Evolutionary conservation across 2,329 filamentous ascomycete genomes (phyloP).

Genomic region (Penicillium digitatum): DNA sequence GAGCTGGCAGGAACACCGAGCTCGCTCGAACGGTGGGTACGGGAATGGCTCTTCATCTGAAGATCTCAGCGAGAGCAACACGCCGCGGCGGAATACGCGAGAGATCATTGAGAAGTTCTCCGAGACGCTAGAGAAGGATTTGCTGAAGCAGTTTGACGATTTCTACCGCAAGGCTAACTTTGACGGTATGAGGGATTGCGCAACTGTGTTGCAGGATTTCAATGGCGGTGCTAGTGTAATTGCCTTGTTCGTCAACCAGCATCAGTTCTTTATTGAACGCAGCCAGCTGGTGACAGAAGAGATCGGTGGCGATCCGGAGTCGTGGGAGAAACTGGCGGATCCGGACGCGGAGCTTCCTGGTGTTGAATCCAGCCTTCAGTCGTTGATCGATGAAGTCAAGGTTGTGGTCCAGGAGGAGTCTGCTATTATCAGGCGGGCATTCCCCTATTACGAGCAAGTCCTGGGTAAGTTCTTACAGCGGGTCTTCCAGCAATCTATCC

Average conservation of each 20-base stretch:
- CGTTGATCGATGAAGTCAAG: conserved; percentile 87
- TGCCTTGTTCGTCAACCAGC: conserved; percentile 94
- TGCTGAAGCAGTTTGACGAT: conserved; percentile 94
- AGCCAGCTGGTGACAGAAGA: conserved; percentile 89
- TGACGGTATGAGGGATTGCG: conserved; percentile 96
- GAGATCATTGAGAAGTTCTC: conserved; percentile 96
- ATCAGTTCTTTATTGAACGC: conserved; percentile 97
- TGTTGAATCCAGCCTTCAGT: conserved; percentile 87
- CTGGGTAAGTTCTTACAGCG: conserved; percentile 88
- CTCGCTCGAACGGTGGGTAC: conserved; percentile 51
- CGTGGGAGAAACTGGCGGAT: conserved; percentile 89
- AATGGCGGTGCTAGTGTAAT: conserved; percentile 94
- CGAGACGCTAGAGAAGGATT: conserved; percentile 89
- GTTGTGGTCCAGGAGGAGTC: conserved; percentile 97
- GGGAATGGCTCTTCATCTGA: conserved; percentile 24
- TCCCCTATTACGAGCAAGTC: conserved; percentile 94
- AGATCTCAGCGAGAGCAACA: conserved; percentile 45
- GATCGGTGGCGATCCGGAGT: conserved; percentile 57
- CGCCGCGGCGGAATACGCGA: conserved; percentile 60
- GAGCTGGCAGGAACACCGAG: conserved; percentile 58
- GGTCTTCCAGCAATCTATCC: conserved; percentile 96
- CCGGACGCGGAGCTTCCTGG: conserved; percentile 88
- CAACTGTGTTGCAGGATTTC: conserved; percentile 90
- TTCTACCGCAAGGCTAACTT: conserved; percentile 95
- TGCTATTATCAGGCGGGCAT: conserved; percentile 91